These are phyloP conservation scores for Lippia alba DNA, from an alignment of 305 asterid species.

Conservation along the genomic window DNA sequence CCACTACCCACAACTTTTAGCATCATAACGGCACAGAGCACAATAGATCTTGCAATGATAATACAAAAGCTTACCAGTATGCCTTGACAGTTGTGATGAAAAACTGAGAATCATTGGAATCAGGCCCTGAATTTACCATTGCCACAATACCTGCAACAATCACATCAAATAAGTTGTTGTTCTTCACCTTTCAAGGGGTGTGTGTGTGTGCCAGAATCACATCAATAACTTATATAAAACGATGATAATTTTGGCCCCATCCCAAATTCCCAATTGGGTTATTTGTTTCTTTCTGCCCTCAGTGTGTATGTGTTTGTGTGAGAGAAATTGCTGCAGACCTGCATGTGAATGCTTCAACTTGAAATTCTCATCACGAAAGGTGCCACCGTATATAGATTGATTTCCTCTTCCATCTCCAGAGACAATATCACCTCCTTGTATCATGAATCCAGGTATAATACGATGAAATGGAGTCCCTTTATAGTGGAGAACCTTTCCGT, in stretches of 20 bases:
- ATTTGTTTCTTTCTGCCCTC: too few species aligned
- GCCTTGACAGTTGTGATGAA: constrained; percentile 93
- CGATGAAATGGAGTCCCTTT: constrained; percentile 96
- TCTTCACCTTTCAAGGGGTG: background rate
- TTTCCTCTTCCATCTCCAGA: constrained; percentile 87
- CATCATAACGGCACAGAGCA: background rate
- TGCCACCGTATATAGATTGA: constrained; percentile 80
- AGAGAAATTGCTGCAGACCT: constrained; percentile 46
- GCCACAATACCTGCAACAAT: constrained; percentile 74
- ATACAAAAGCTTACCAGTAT: constrained; percentile 63
- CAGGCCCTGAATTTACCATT: constrained; percentile 92
- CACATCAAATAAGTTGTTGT: constrained; percentile 11
- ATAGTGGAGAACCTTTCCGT: constrained; percentile 75
- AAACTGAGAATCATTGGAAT: constrained; percentile 95
- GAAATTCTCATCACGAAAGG: constrained; percentile 89
- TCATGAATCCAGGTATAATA: constrained; percentile 96
- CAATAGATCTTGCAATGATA: constrained; percentile 4
- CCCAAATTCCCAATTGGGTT: too few species aligned
- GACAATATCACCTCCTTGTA: constrained; percentile 94
- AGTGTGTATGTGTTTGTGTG: background rate
- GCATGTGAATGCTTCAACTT: constrained; percentile 86
- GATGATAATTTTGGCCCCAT: too few species aligned
- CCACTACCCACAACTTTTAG: background rate
- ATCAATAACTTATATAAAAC: too few species aligned
- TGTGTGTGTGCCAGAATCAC: background rate